These are phyloP conservation scores for Erodium maritimum DNA, from an alignment of 345 rosid genomes.

Conservation along the genomic window DNA sequence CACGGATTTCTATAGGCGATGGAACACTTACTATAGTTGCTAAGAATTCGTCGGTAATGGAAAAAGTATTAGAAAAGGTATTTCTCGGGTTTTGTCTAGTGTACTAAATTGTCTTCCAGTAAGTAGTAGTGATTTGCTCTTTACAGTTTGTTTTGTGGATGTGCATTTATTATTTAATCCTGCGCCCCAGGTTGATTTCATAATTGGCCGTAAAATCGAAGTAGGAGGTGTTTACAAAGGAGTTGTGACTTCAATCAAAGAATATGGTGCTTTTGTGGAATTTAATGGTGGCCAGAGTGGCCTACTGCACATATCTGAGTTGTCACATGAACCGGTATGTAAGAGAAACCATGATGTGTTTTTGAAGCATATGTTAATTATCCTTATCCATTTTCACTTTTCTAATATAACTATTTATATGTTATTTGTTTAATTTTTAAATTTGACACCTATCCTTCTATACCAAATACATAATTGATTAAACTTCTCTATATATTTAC, in stretches of 20 bases:
- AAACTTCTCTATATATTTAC: neutral
- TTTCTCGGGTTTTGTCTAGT: neutral
- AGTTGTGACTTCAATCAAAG: conserved; percentile 72
- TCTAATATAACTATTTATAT: neutral
- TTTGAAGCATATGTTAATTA: neutral
- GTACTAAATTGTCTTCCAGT: neutral
- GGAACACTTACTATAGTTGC: conserved; percentile 73
- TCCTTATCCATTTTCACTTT: neutral
- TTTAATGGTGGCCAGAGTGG: conserved; percentile 95
- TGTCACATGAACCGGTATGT: conserved; percentile 84
- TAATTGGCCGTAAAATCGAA: conserved; percentile 76
- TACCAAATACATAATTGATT: neutral
- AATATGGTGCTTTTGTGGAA: conserved; percentile 96
- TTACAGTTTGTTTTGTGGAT: neutral
- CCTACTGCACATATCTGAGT: conserved; percentile 81
- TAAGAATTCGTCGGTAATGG: conserved; percentile 65
- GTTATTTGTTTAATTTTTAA: no score
- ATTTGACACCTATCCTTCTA: no score
- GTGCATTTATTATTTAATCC: conserved; percentile 4
- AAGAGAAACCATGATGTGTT: neutral
- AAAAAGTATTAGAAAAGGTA: conserved; percentile 79
- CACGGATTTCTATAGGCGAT: conserved; percentile 62
- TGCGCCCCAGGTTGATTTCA: conserved; percentile 55
- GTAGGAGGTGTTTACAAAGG: conserved; percentile 86
- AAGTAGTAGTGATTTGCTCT: neutral